Evolutionary conservation across 345 rosid species (phyloP).

Genomic region (Hibiscus trionum): DNA sequence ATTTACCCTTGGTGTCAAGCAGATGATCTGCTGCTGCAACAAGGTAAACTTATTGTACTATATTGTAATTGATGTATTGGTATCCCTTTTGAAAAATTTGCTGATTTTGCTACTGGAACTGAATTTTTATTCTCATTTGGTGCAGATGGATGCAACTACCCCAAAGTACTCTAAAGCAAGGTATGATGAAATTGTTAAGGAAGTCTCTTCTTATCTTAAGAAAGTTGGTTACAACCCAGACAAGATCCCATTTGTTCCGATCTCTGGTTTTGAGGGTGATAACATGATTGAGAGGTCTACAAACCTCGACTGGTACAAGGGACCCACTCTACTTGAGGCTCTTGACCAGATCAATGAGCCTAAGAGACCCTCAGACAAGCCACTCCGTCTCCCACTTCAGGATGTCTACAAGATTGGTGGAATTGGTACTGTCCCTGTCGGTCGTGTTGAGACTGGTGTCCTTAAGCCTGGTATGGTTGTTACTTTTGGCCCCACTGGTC

Average conservation of each 20-base stretch:
- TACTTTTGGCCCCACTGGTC: constrained; percentile 21
- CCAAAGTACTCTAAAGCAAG: constrained; percentile 38
- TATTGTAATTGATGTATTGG: not conserved
- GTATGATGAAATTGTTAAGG: constrained; percentile 39
- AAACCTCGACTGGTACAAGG: constrained; percentile 44
- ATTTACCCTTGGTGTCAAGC: constrained; percentile 65
- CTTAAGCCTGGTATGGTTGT: constrained; percentile 27
- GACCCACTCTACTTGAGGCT: constrained; percentile 34
- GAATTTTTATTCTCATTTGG: not conserved
- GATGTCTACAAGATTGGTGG: constrained; percentile 63
- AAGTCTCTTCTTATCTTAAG: constrained; percentile 37
- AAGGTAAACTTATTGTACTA: constrained; percentile 29
- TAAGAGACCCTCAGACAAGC: constrained; percentile 40
- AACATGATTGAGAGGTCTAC: constrained; percentile 42
- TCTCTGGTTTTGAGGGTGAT: constrained; percentile 35
- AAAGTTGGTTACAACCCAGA: constrained; percentile 43
- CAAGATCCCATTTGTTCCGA: constrained; percentile 34
- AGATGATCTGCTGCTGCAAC: constrained; percentile 77
- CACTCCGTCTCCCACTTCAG: constrained; percentile 52
- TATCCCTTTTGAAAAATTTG: not conserved
- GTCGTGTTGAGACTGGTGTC: constrained; percentile 43
- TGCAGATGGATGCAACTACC: constrained; percentile 36
- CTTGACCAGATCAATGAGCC: constrained; percentile 31
- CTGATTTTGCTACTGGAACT: not conserved
- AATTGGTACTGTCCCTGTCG: constrained; percentile 54